Base-by-base conservation (phyloP, 768 basidiomycete genomes). In the Lentinula boryana region DNA sequence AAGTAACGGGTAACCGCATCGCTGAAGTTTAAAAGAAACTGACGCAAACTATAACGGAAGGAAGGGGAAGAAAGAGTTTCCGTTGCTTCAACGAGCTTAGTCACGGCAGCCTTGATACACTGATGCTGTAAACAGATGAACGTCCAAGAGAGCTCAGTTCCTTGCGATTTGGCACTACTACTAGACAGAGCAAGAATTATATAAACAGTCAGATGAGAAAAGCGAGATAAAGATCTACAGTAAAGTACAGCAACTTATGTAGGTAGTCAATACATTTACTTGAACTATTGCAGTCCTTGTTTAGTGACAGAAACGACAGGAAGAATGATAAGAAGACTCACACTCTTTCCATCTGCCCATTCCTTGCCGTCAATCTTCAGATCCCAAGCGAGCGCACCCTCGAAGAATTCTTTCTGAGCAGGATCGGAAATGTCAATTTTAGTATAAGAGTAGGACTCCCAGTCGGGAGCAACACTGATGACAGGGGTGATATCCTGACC, bases 351-450 rank as follows among this genome's bases (percentile, higher is more conserved):
- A 76, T 95, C 95, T 54, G 76, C 86, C 92, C 93, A 97, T 72
- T 84, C 83, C 84, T 92, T 94, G 33, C 89, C 96, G 65, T 88
- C 87, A 60, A 97, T 67, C 75, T 89, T 86, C 63, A 96, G 76
- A 77, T 96, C 94, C 96, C 96, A 98, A 52, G 94, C 91, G 66
- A 96, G 84, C 27, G 91, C 91, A 66, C 81, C 89, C 81, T 94
- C 93, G 70, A 98, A 95, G 85, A 90, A 95, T 63, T 80, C 79
- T 80, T 95, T 95, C 68, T 98, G 88, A 16, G 77, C 86, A 31
- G 77, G 78, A 62, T 88, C 88, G 53, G 74, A 76, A 51, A 94
- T 73, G 72, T 97, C 89, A 67, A 98, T 77, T 75, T 81, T 84
- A 69, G 77, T 85, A 81, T 84, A 98, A 2, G 69, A 67, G 77